Evolutionary conservation across 2,329 filamentous ascomycete genomes (phyloP).

Genomic region (Diaporthe helianthi): DNA sequence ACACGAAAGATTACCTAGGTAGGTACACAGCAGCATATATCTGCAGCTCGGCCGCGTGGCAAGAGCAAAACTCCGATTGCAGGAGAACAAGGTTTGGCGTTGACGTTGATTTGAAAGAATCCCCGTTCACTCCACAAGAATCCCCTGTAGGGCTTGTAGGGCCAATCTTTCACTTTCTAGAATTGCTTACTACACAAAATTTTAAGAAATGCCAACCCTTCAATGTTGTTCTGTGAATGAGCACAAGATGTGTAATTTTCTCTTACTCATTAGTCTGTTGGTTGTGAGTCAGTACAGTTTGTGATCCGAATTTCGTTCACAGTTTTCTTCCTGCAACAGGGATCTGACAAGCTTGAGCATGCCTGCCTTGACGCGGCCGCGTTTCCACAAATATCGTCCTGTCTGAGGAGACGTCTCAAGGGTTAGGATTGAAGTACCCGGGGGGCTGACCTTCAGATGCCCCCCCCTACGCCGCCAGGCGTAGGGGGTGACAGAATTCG

Average conservation of each 20-base stretch:
- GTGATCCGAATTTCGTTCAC: not conserved
- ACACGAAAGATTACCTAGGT: slow-evolving; percentile 13
- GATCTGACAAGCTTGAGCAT: not conserved
- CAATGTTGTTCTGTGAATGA: not conserved
- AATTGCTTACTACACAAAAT: no score
- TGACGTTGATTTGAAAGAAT: not conserved
- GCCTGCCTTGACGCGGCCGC: not conserved
- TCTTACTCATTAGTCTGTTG: not conserved
- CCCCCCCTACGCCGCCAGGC: no score
- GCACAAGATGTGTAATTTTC: no score
- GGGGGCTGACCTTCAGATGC: no score
- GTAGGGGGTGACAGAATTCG: no score
- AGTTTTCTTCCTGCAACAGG: not conserved
- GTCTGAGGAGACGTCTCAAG: slow-evolving; percentile 26
- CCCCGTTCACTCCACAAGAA: no score
- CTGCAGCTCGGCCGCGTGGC: slow-evolving; percentile 2
- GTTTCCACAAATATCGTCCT: slow-evolving; percentile 20
- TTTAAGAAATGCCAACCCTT: no score
- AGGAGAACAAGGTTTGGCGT: not conserved
- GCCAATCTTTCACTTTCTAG: no score
- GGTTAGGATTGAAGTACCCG: slow-evolving; percentile 24
- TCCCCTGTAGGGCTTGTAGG: no score
- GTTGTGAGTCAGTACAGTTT: not conserved
- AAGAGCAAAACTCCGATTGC: not conserved
- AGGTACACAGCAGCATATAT: not conserved